These are phyloP conservation scores for Umbelopsis isabellina DNA, from an alignment of 192 early-diverging fungal genomes.

Conservation along the genomic window DNA sequence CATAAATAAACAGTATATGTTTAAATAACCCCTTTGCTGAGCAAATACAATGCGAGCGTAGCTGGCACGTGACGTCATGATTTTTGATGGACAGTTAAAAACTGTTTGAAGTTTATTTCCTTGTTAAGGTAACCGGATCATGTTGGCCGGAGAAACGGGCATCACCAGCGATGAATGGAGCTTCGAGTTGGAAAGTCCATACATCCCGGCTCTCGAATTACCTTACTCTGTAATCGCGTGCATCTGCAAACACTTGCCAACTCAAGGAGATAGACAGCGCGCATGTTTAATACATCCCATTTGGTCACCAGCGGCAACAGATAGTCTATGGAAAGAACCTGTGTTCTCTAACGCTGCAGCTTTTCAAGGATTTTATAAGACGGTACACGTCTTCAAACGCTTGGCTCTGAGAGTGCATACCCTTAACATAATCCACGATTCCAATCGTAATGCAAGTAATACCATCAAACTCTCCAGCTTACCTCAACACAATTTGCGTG, in stretches of 20 bases:
- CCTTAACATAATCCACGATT: slow-evolving; percentile 21
- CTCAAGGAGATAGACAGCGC: slow-evolving; percentile 30
- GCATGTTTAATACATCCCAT: slow-evolving; percentile 36
- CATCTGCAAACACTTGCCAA: slow-evolving; percentile 32
- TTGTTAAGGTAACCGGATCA: not conserved
- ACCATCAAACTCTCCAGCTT: not conserved
- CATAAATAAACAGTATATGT: too few species aligned
- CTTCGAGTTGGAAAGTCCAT: slow-evolving; percentile 21
- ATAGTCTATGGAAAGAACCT: slow-evolving; percentile 43
- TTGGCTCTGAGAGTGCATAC: slow-evolving; percentile 36
- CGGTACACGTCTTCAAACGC: slow-evolving; percentile 4
- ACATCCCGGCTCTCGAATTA: slow-evolving; percentile 12
- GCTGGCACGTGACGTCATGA: too few species aligned
- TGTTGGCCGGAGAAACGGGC: slow-evolving; percentile 9
- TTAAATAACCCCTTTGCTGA: too few species aligned
- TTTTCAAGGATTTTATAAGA: slow-evolving; percentile 29
- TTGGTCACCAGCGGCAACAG: slow-evolving; percentile 38
- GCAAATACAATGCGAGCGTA: too few species aligned
- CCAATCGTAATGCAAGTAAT: not conserved
- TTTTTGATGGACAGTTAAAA: too few species aligned
- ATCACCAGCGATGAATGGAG: slow-evolving; percentile 20
- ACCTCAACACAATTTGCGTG: slow-evolving; percentile 17
- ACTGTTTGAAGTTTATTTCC: too few species aligned
- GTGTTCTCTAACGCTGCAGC: slow-evolving; percentile 32
- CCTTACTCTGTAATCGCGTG: slow-evolving; percentile 25